Percentiles rank a stretch among this genome's conserved stretches.
These are phyloP conservation scores for Priceomyces medius DNA, from an alignment of 805 yeast genomes.

Conservation along the genomic window DNA sequence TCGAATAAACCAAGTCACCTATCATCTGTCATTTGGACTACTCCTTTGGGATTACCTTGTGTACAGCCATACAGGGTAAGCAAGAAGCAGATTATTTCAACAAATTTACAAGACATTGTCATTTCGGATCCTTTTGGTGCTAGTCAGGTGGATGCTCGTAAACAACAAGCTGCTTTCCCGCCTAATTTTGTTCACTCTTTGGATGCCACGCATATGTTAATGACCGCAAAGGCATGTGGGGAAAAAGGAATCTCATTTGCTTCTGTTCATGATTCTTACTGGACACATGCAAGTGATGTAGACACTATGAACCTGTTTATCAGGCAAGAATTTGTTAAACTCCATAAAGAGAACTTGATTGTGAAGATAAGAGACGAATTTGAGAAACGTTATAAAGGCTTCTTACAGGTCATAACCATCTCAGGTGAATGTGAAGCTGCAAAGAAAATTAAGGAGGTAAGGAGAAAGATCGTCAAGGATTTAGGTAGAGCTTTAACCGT, in stretches of 20 bases:
- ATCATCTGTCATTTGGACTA: slow-evolving; percentile 95
- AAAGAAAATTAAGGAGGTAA: slow-evolving; percentile 44
- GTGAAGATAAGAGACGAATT: slow-evolving; percentile 74
- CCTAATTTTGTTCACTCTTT: slow-evolving; percentile 93
- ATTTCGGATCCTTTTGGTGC: slow-evolving; percentile 86
- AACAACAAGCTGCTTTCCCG: slow-evolving; percentile 91
- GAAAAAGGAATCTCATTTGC: slow-evolving; percentile 72
- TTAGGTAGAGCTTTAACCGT: slow-evolving; percentile 58
- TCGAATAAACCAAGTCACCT: slow-evolving; percentile 59
- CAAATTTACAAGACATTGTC: slow-evolving; percentile 83
- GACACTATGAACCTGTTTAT: slow-evolving; percentile 65
- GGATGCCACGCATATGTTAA: slow-evolving; percentile 95
- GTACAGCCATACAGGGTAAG: slow-evolving; percentile 91
- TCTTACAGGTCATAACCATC: slow-evolving; percentile 59
- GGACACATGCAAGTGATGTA: slow-evolving; percentile 94
- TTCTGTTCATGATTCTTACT: slow-evolving; percentile 94
- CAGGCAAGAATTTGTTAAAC: slow-evolving; percentile 73
- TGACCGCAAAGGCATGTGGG: slow-evolving; percentile 80
- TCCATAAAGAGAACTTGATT: slow-evolving; percentile 75
- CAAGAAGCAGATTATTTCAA: slow-evolving; percentile 63
- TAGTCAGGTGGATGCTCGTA: slow-evolving; percentile 79
- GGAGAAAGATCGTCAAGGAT: slow-evolving; percentile 47
- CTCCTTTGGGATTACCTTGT: slow-evolving; percentile 92
- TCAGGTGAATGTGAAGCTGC: slow-evolving; percentile 54
- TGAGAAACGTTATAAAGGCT: slow-evolving; percentile 72